Evolutionary conservation across 192 early-diverging fungal genomes (phyloP), one percentile per base, ranked within the genome.

Genomic region (Kappamyces sp.): DNA sequence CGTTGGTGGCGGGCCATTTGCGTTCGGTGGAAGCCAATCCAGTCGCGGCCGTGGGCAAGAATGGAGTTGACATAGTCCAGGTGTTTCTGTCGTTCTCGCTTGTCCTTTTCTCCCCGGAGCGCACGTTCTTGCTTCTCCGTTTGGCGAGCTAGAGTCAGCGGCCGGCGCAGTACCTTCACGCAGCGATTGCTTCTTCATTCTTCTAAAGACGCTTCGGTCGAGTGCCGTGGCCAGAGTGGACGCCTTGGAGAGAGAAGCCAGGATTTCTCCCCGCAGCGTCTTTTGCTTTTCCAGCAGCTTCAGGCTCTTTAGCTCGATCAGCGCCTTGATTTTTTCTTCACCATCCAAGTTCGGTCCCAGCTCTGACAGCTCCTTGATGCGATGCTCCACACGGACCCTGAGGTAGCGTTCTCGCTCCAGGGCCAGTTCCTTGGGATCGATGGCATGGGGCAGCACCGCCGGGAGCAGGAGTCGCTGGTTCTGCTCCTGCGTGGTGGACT

Each of bases 81-180:
- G 65, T 91, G 89, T 46, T 75, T 74, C 47, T 91, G 88, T 61
- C 80, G 82, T 74, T 97, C 90, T 12, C 84, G 70, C 61, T 85
- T 80, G 63, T 95, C 93, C 47, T 92, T 77, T 57, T 96, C 89
- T 51, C 82, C 69, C 14, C 92, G 78, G 66, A 91, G 87, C 62
- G 89, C 86, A n/a, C 87, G 79, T 53, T 98, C 96, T 45, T 91
- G 77, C 65, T 81, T 86, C 63, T 96, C 96, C 2, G 93, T 93
- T 65, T 86, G 82, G 6, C 88, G 74, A 3, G 90, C 88, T 59
- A 95, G 93, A 9, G 89, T 84, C 49, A 88, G 61, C 2, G 90
- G 85, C 65, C 83, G 84, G 61, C 85, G 90, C 79, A 90, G 88
- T 78, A 88, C 36, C n/a, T 34, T 64, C 47, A 45, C 49, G 31